These are phyloP conservation scores for Phylloboletellus chloephorus DNA, from an alignment of 1,284 basidiomycete genomes.

Conservation along the genomic window DNA sequence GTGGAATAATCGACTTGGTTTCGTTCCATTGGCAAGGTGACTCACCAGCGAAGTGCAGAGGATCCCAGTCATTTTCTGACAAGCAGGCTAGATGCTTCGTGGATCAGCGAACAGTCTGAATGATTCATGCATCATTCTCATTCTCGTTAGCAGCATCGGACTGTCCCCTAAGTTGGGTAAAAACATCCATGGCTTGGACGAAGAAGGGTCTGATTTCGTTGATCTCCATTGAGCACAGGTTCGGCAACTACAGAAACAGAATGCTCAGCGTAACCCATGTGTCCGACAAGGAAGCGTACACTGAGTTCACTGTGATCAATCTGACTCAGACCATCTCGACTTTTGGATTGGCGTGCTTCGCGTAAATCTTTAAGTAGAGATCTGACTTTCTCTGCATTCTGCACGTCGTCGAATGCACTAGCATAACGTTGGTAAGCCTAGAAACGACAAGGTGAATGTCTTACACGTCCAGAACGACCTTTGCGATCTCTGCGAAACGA, in stretches of 20 bases:
- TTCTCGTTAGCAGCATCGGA: conserved; percentile 15
- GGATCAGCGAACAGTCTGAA: background rate
- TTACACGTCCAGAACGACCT: conserved; percentile 86
- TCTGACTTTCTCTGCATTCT: conserved; percentile 75
- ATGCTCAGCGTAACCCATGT: conserved; percentile 3
- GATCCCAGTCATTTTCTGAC: background rate
- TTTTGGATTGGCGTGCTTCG: conserved; percentile 92
- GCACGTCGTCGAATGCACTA: conserved; percentile 88
- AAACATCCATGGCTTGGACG: conserved; percentile 72
- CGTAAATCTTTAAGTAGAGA: conserved; percentile 89
- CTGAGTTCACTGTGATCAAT: conserved; percentile 75
- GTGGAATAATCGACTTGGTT: background rate
- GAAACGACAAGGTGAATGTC: conserved; percentile 1
- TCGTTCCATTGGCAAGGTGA: background rate
- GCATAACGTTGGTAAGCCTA: background rate
- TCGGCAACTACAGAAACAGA: conserved; percentile 56
- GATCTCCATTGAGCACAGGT: conserved; percentile 86
- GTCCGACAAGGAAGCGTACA: conserved; percentile 40
- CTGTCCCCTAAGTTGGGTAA: conserved; percentile 40
- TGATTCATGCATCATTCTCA: conserved; percentile 9
- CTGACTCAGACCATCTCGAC: conserved; percentile 73
- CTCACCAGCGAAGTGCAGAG: conserved; percentile 4
- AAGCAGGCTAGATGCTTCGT: conserved; percentile 1
- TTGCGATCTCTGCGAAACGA: conserved; percentile 84
- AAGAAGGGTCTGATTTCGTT: conserved; percentile 91